A percentile compares a stretch with the other conserved stretches of the same genome.
Evolutionary conservation across 2,329 filamentous ascomycete species (phyloP).

Genomic region (Cladobotryum mycophilum): DNA sequence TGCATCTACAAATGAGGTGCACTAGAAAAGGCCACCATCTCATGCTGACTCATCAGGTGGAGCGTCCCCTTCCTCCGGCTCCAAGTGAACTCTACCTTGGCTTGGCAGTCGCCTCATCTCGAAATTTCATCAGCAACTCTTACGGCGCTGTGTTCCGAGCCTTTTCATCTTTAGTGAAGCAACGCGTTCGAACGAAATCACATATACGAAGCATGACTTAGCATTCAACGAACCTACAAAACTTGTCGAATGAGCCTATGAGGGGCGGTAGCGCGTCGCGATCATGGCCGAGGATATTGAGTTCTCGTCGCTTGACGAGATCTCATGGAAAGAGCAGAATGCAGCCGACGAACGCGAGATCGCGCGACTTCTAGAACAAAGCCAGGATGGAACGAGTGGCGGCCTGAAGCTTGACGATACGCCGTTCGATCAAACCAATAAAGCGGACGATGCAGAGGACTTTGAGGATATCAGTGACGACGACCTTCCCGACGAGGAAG

Average conservation of each 20-base stretch:
- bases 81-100: too few species aligned
- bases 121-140: not conserved
- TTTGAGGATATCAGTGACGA: constrained; percentile 89
- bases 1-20: too few species aligned
- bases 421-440: constrained; percentile 61
- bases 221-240: constrained; percentile 4
- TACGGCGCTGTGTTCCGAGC: not conserved
- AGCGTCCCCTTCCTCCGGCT: too few species aligned
- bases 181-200: too few species aligned
- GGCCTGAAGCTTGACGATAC: constrained; percentile 38
- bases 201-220: not conserved
- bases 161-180: too few species aligned
- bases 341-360: constrained; percentile 45
- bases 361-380: constrained; percentile 37
- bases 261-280: constrained; percentile 18
- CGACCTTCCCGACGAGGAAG: constrained; percentile 79
- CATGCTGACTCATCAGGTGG: too few species aligned
- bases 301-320: constrained; percentile 30
- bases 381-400: constrained; percentile 32
- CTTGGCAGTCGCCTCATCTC: too few species aligned
- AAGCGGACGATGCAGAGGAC: constrained; percentile 88
- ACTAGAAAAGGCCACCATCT: too few species aligned
- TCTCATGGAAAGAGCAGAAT: constrained; percentile 37
- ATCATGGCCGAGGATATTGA: constrained; percentile 29
- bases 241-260: constrained; percentile 20